Evolutionary conservation across 2,329 filamentous ascomycete species (phyloP).

Genomic region (Helminthosporium solani): DNA sequence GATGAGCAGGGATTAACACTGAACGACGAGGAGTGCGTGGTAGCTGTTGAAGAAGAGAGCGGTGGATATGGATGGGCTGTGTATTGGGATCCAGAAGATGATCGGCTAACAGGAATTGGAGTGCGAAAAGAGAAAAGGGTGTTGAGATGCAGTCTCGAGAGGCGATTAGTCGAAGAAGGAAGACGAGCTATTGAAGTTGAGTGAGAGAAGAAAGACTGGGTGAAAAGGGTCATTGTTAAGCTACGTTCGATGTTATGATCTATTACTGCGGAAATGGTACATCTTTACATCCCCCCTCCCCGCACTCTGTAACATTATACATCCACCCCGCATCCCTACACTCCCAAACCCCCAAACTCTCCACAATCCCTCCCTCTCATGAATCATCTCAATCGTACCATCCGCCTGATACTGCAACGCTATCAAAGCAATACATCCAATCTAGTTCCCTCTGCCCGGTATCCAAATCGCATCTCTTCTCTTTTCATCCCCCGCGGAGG

Average conservation of each 20-base stretch:
- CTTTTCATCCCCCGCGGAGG: background rate
- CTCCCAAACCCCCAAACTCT: conserved; percentile 6
- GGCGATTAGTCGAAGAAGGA: conserved; percentile 37
- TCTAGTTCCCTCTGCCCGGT: background rate
- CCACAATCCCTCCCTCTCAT: conserved; percentile 5
- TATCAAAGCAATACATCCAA: conserved; percentile 15
- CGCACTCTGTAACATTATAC: conserved; percentile 13
- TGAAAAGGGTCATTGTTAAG: no score
- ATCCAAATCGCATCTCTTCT: conserved; percentile 3
- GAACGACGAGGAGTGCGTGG: conserved; percentile 57
- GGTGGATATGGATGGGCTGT: conserved; percentile 54
- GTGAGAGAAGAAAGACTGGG: conserved; percentile 1
- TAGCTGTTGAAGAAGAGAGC: conserved; percentile 56
- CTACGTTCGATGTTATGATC: no score
- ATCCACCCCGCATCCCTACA: conserved; percentile 16
- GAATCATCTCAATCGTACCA: conserved; percentile 15
- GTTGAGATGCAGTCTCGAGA: conserved; percentile 48
- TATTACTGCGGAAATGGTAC: conserved; percentile 1
- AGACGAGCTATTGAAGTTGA: conserved; percentile 19
- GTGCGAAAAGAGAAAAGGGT: conserved; percentile 44
- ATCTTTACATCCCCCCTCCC: conserved; percentile 8
- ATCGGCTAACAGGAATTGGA: conserved; percentile 43
- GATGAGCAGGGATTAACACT: conserved; percentile 56
- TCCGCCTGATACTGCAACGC: conserved; percentile 14
- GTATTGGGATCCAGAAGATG: conserved; percentile 53